Evolutionary conservation across 768 basidiomycete genomes (phyloP).

Genomic region (Auricularia heimuer): DNA sequence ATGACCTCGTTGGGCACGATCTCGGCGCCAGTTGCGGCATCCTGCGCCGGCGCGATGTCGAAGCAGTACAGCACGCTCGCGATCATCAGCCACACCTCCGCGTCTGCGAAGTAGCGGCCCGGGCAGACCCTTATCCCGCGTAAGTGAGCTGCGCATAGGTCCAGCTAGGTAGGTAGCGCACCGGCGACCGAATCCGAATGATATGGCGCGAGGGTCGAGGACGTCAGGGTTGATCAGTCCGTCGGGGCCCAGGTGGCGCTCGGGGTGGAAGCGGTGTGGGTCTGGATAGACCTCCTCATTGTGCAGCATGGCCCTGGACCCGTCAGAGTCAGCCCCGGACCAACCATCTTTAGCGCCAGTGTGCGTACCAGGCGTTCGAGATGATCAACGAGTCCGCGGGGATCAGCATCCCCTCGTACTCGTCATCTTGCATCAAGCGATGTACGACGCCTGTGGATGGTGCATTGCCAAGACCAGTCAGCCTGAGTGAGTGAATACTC

Average conservation of each 20-base stretch:
- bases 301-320: constrained; percentile 26
- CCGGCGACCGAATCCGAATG: not conserved
- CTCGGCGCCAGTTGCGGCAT: not conserved
- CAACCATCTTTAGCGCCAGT: too few species aligned
- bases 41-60: constrained; percentile 9
- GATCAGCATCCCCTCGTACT: constrained; percentile 1
- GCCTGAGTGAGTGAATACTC: not conserved
- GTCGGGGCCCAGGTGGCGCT: constrained; percentile 31
- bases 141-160: not conserved
- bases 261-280: constrained; percentile 42
- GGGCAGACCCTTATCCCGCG: constrained; percentile 11
- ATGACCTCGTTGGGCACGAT: not conserved
- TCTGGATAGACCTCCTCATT: constrained; percentile 40
- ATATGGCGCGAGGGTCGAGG: not conserved
- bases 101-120: constrained; percentile 10
- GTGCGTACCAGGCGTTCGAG: not conserved
- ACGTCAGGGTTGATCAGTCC: not conserved
- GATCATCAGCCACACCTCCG: constrained; percentile 9
- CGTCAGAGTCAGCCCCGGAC: too few species aligned
- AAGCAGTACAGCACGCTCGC: constrained; percentile 13
- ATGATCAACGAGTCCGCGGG: not conserved
- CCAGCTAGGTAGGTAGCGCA: not conserved
- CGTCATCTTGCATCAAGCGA: constrained; percentile 5
- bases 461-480: not conserved
- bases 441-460: not conserved